phyloP scores from a whole-genome alignment of 2,329 filamentous ascomycete species.

The Pezizomycotina sp. region DNA sequence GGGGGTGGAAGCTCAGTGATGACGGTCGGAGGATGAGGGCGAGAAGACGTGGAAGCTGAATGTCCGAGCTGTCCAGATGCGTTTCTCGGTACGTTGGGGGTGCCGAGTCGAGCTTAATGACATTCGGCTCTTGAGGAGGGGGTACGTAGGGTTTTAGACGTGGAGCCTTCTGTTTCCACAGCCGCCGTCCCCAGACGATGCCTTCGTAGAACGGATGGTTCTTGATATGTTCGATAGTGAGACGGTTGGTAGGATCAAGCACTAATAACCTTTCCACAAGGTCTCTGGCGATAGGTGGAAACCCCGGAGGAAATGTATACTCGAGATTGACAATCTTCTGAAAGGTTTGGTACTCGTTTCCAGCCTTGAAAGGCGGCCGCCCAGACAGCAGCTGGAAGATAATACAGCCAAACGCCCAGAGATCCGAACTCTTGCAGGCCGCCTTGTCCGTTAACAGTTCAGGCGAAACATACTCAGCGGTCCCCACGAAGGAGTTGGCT shows the following conservation, averaged over 20 bases:
- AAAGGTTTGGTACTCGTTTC: constrained; percentile 90
- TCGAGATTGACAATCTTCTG: constrained; percentile 94
- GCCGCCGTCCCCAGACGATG: constrained; percentile 59
- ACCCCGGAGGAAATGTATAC: constrained; percentile 80
- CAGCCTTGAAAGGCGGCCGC: constrained; percentile 90
- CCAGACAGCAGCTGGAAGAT: constrained; percentile 91
- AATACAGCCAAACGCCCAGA: constrained; percentile 98
- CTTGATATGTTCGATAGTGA: constrained; percentile 92
- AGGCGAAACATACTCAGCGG: constrained; percentile 93
- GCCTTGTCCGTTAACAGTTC: constrained; percentile 94
- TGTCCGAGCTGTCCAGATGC: constrained; percentile 27
- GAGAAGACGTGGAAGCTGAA: constrained; percentile 33
- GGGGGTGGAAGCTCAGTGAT: constrained; percentile 95
- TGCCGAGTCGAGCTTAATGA: constrained; percentile 54
- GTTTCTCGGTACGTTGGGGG: constrained; percentile 22
- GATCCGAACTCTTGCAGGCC: constrained; percentile 89
- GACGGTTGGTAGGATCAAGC: constrained; percentile 62
- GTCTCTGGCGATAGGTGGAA: constrained; percentile 71
- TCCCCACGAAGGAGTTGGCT: constrained; percentile 90
- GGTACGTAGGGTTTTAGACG: constrained; percentile 70
- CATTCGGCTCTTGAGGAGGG: constrained; percentile 52
- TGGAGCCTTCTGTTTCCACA: constrained; percentile 85
- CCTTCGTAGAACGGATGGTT: constrained; percentile 92
- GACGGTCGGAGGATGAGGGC: constrained; percentile 51
- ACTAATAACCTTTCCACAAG: constrained; percentile 81